Base-by-base conservation (phyloP, 805 yeast genomes). In the Candida maesae region DNA sequence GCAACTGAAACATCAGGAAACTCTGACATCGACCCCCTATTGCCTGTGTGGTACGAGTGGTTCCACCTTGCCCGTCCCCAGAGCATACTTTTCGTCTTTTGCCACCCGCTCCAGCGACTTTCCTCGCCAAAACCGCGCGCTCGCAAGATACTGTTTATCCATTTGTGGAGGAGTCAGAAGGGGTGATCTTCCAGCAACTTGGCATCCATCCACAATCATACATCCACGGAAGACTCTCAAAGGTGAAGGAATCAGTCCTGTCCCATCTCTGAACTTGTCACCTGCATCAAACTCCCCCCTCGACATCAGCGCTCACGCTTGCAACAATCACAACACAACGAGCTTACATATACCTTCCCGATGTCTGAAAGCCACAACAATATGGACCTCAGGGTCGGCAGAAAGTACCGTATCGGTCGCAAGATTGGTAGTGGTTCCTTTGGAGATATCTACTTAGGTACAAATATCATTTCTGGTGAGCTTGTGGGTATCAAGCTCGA, bases 401-500 rank as follows among this genome's bases (percentile, higher is more conserved):
- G 93, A 70, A 91, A 90, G 67, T 90, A 81, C 67, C 78, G 96
- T 42, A 83, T 90, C 57, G 96, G 96, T 29, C 82, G 96, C 46
- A 90, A 90, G 66, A 91, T 91, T 56, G 99, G 99, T 16, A 81
- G 93, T 30, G 99, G 99, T 15, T 90, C 97, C 10, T 91, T 91
- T 64, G 99, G 99, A 45, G 99, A 93, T 61, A 93, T 91, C 54
- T 93, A 93, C 65, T 74, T 89, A 50, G 84, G 96, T 11, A 87
- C 95, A 19, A 93, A 91, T 66, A 79, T 93, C 63, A 87, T 91
- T 36, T 84, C 95, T 31, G 97, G 98, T 31, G 98, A 93, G 64
- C 96, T 91, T 64, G 97, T 93, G 39, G 99, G 98, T 51, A 91
- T 91, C 71, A 91, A 91, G 64, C 72, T 91, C 48, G 99, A 91